Evolutionary conservation across 1,139 yeast species (phyloP), one percentile per base, ranked within the genome.

Genomic region (Taphrina confusa): DNA sequence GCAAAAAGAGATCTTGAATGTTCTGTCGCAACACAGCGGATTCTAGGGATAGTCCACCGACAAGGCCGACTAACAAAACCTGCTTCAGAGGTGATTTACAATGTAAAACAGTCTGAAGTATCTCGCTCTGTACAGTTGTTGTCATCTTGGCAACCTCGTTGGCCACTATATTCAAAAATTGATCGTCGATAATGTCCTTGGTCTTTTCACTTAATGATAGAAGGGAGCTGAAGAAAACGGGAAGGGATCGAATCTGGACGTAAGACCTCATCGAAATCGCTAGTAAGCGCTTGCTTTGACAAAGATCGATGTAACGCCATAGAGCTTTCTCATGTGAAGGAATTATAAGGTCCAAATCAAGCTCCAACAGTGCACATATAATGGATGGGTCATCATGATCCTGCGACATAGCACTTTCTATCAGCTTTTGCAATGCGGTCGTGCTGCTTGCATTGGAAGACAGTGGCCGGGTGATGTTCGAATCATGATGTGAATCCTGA

Each of bases 161-260:
- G 6, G 52, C 52, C 4, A 47, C 25, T 8, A 18, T 6, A 14
- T 47, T 47, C 22, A 33, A 20, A 12, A 47, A 1, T 18, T 31
- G n/a, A 11, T 31, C 9, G 16, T 28, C 14, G 16, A 33, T 4
- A 8, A 33, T 11, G 2, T 14, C 40, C 9, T 20, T 11, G 2
- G 28, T 5, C 9, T 6, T 16, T 8, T 2, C 11, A 28, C 12
- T 9, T 11, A 33, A 12, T 31, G 6, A 4, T 20, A 33, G 23
- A 20, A 20, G 4, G 4, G 40, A 31, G 9, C 11, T 14, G 31
- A 47, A 14, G 16, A 47, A 47, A 8, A 20, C 4, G 14, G 52
- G 40, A 5, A 47, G 16, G 8, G 39, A 27, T 1, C 52, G 52
- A 22, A 47, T 31, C 11, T 47, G 42, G 14, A 47, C 40, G 34